These are phyloP conservation scores for Saccharomycopsis sp. DNA, from an alignment of 805 yeast species.

Conservation along the genomic window DNA sequence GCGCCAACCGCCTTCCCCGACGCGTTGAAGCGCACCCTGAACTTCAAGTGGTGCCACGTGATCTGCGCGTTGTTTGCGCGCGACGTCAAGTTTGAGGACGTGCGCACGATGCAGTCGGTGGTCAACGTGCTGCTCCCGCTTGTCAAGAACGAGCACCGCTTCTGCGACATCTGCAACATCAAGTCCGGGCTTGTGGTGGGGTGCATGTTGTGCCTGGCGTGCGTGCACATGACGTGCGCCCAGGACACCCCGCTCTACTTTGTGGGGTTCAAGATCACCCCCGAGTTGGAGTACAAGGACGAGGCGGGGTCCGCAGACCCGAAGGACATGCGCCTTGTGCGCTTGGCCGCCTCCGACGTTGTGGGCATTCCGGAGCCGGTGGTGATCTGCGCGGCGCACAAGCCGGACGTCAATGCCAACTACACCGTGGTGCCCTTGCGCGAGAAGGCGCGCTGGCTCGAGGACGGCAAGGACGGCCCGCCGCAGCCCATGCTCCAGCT, in stretches of 20 bases:
- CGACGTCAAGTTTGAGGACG: slow-evolving; percentile 37
- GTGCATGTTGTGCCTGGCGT: slow-evolving; percentile 40
- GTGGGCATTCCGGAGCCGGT: slow-evolving; percentile 17
- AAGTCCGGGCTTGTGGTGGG: slow-evolving; percentile 43
- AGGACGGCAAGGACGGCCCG: neutral
- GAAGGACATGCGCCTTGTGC: slow-evolving; percentile 7
- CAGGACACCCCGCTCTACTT: slow-evolving; percentile 38
- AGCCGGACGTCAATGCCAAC: neutral
- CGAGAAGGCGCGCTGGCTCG: slow-evolving; percentile 5
- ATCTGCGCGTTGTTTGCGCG: slow-evolving; percentile 57
- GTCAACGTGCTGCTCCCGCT: slow-evolving; percentile 26
- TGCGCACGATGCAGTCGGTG: slow-evolving; percentile 38
- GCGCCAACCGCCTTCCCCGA: slow-evolving; percentile 43
- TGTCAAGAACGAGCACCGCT: slow-evolving; percentile 27
- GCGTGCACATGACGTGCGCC: slow-evolving; percentile 53
- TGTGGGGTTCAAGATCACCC: slow-evolving; percentile 43
- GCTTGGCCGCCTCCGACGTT: slow-evolving; percentile 2
- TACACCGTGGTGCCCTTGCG: slow-evolving; percentile 3
- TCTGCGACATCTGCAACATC: slow-evolving; percentile 41
- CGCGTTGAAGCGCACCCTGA: slow-evolving; percentile 59
- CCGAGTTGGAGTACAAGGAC: slow-evolving; percentile 9
- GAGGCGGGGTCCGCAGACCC: neutral
- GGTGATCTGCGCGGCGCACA: slow-evolving; percentile 13
- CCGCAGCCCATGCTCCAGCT: slow-evolving; percentile 5
- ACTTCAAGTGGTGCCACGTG: slow-evolving; percentile 74